Base-by-base conservation (phyloP, 768 basidiomycete species). In the Lentinus brumalis region DNA sequence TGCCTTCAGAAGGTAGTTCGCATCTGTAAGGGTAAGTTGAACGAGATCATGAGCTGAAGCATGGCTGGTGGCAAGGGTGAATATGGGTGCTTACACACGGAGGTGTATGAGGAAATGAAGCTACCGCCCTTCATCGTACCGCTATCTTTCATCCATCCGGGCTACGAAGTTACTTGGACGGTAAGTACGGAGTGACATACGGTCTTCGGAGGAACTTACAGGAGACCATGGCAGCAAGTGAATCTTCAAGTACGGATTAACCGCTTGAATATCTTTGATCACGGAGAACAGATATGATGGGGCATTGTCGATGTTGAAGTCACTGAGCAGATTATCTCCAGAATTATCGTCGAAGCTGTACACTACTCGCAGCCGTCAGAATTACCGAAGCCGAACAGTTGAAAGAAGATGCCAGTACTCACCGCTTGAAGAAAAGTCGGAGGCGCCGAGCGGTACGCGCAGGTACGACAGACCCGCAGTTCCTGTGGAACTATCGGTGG, bases 221-320 rank as follows among this genome's bases (percentile, higher is more conserved):
- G 88, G 87, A 35, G 88, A 89, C 90, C 90, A 91, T 8, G 90
- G 87, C n/a, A 87, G 46, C 8, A 89, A 61, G 61, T 88, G 85
- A 26, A 88, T 75, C 66, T 78, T 81, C 60, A 86, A 54, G 66
- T 75, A 67, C 26, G 70, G 73, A 59, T 89, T 89, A 64, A 87
- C 70, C 10, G 81, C 77, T 63, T 77, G 71, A 53, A 92, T 90
- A 66, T 92, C 89, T 31, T 72, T 75, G n/a, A 91, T 75, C 2
- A 85, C 82, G 1, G 81, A 80, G 69, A 87, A 89, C 10, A 89
- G 71, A 64, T 86, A 82, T 15, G 83, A 81, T 1, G 89, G 90
- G 1, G 83, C 79, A 18, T 72, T 78, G 53, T 78, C 77, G 57
- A 88, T 78, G 65, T 82, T 80, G 73, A 92, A 91, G 31, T 73